Conservation (phyloP, 148 eudicot genomes). For the Arctostaphylos glauca region DNA sequence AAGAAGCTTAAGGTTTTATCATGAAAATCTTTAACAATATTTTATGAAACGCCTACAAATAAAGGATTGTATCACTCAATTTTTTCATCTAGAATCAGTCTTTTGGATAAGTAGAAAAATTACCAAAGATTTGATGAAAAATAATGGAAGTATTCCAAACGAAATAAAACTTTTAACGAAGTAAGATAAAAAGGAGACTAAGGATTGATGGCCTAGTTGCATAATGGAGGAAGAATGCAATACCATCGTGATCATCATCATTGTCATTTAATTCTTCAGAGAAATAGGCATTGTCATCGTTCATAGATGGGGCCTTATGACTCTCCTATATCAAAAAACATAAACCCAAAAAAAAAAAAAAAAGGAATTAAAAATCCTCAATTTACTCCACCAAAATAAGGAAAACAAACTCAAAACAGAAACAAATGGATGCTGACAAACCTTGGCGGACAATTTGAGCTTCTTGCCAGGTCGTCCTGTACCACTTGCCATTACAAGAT, state of each 20-base stretch:
- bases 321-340: slow-evolving; percentile 31
- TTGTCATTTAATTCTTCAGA: slow-evolving; percentile 41
- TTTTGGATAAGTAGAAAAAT: no score
- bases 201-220: neutral
- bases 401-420: no score
- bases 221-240: neutral
- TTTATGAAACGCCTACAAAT: neutral
- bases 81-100: neutral
- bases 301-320: slow-evolving; percentile 26
- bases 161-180: neutral
- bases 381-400: no score
- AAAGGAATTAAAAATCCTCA: no score
- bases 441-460: no score
- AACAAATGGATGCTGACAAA: no score
- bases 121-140: no score
- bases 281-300: slow-evolving; percentile 47
- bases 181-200: neutral
- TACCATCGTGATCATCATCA: slow-evolving; percentile 52
- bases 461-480: no score
- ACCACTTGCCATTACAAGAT: no score
- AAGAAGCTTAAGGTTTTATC: neutral
- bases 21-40: neutral
- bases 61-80: neutral
- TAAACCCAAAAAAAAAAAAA: no score
- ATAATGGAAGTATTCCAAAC: neutral